These are phyloP conservation scores for Solanum hybrid DNA, from an alignment of 305 asterid genomes.

Conservation along the genomic window DNA sequence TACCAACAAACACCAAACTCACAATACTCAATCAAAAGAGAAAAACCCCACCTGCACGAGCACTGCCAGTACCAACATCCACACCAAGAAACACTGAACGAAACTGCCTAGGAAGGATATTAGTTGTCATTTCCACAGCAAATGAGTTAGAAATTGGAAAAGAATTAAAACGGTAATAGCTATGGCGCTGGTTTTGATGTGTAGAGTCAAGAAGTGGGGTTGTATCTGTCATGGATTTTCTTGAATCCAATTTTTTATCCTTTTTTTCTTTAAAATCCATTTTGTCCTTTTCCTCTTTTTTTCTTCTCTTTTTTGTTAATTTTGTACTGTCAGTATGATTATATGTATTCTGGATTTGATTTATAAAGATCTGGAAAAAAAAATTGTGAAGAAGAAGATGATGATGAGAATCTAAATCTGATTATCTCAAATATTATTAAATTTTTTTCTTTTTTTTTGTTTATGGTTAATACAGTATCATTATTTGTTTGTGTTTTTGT, in stretches of 20 bases:
- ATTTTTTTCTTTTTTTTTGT: neutral
- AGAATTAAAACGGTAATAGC: constrained; percentile 22
- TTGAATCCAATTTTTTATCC: constrained; percentile 29
- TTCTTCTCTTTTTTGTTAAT: neutral
- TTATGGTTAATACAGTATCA: neutral
- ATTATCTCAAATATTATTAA: neutral
- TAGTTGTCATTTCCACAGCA: constrained; percentile 53
- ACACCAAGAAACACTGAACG: constrained; percentile 75
- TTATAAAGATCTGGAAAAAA: neutral
- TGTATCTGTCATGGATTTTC: constrained; percentile 19
- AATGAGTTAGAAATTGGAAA: neutral
- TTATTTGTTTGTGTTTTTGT: neutral
- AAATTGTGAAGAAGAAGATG: neutral
- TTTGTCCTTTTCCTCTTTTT: neutral
- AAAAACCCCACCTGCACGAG: constrained; percentile 70
- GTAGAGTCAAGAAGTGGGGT: constrained; percentile 11
- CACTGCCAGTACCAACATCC: constrained; percentile 98
- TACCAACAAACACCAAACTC: neutral
- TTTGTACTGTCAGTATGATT: neutral
- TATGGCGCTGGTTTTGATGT: neutral
- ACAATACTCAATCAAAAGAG: neutral
- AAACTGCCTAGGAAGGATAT: constrained; percentile 17
- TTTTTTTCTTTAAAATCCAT: neutral
- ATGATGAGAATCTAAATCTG: neutral
- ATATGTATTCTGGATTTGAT: neutral